Evolutionary conservation across 192 early-diverging fungal species (phyloP).

Genomic region (Umbelopsis vinacea): DNA sequence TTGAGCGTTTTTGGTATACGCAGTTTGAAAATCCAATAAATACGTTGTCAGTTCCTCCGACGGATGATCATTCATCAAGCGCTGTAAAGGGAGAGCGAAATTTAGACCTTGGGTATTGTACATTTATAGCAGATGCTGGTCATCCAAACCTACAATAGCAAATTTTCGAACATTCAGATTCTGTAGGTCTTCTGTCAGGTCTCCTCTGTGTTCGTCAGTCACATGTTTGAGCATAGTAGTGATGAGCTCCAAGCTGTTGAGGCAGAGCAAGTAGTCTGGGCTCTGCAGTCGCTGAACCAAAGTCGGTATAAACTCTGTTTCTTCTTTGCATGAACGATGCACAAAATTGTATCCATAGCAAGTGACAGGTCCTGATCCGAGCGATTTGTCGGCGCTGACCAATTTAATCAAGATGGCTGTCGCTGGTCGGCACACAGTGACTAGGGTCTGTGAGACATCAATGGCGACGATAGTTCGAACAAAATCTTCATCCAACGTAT

Average conservation of each 20-base stretch:
- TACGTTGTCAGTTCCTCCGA: constrained; percentile 66
- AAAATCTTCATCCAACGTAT: constrained; percentile 50
- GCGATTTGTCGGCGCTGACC: constrained; percentile 43
- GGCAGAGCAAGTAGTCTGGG: constrained; percentile 65
- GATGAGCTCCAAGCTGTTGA: constrained; percentile 65
- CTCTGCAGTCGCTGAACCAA: constrained; percentile 63
- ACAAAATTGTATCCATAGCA: constrained; percentile 60
- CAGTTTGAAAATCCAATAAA: constrained; percentile 70
- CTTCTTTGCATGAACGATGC: constrained; percentile 50
- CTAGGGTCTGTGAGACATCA: constrained; percentile 66
- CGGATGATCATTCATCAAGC: constrained; percentile 54
- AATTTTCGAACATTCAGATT: constrained; percentile 49
- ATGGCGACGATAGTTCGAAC: constrained; percentile 59
- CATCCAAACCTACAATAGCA: constrained; percentile 50
- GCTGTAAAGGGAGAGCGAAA: constrained; percentile 16
- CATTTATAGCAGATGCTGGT: neutral
- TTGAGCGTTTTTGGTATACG: constrained; percentile 59
- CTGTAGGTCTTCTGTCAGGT: constrained; percentile 56
- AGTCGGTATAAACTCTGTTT: constrained; percentile 49
- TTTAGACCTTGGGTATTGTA: neutral
- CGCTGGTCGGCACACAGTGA: constrained; percentile 73
- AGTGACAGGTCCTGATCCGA: neutral
- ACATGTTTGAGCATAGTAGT: constrained; percentile 67
- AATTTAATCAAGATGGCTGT: constrained; percentile 73
- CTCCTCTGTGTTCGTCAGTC: constrained; percentile 52